These are phyloP conservation scores for Fraxinus sp. DNA, from an alignment of 305 asterid species.

Conservation along the genomic window DNA sequence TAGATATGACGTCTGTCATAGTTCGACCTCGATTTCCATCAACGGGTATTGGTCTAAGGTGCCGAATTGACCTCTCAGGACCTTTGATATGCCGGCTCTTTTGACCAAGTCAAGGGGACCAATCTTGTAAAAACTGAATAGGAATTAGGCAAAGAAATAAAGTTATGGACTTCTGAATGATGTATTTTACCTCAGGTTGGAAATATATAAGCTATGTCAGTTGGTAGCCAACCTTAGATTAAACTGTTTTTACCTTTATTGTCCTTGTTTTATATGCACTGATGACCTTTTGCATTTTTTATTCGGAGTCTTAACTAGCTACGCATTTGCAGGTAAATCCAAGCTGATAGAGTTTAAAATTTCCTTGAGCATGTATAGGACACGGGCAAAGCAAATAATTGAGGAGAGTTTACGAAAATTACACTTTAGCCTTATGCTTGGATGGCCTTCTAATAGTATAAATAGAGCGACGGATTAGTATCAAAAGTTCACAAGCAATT, in stretches of 20 bases:
- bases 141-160: background rate
- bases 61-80: background rate
- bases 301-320: conserved; percentile 34
- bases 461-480: conserved; percentile 24
- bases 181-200: background rate
- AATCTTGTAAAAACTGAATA: background rate
- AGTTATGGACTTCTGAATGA: background rate
- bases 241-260: background rate
- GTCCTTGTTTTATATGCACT: conserved; percentile 23
- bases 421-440: conserved; percentile 18
- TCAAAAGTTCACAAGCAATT: conserved; percentile 26
- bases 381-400: conserved; percentile 42
- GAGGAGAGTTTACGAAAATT: conserved; percentile 31
- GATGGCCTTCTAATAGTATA: conserved; percentile 28
- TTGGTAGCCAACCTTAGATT: conserved; percentile 33
- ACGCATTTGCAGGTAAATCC: conserved; percentile 47
- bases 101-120: background rate
- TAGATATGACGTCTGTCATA: background rate
- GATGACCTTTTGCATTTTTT: conserved; percentile 19
- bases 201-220: conserved; percentile 18
- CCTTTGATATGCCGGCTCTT: background rate
- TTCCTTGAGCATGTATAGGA: conserved; percentile 16
- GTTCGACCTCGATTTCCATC: background rate
- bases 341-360: conserved; percentile 24
- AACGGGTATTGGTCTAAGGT: background rate